Evolutionary conservation across 1,139 yeast species (phyloP).

Genomic region (Yamadazyma triangularis): DNA sequence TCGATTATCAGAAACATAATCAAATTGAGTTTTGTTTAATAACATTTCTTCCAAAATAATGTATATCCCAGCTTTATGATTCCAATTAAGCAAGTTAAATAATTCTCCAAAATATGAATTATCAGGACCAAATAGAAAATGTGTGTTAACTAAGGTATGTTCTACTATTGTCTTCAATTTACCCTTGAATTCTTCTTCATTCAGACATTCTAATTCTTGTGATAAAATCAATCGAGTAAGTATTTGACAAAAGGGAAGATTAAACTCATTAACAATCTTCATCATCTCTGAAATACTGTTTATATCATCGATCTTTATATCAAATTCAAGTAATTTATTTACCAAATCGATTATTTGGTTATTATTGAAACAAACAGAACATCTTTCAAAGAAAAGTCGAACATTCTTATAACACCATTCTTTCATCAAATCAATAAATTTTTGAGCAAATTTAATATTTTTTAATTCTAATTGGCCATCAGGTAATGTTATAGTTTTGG

Average conservation of each 20-base stretch:
- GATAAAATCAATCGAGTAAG: slow-evolving; percentile 22
- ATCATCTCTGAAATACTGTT: no score
- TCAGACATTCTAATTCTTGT: slow-evolving; percentile 13
- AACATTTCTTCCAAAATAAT: slow-evolving; percentile 25
- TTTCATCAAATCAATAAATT: no score
- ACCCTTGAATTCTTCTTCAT: slow-evolving; percentile 9
- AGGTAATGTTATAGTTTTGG: no score
- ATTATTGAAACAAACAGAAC: slow-evolving; percentile 13
- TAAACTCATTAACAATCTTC: slow-evolving; percentile 42
- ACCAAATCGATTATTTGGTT: slow-evolving; percentile 20
- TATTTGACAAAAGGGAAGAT: slow-evolving; percentile 49
- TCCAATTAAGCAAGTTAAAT: slow-evolving; percentile 29
- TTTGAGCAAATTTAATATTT: no score
- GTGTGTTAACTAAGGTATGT: slow-evolving; percentile 38
- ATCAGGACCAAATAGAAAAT: slow-evolving; percentile 31
- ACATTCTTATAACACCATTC: no score
- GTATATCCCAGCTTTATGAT: slow-evolving; percentile 24
- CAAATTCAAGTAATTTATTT: slow-evolving; percentile 13
- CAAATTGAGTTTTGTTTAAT: slow-evolving; percentile 15
- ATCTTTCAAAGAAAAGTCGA: no score
- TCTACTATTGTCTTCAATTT: slow-evolving; percentile 27
- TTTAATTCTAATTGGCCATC: no score
- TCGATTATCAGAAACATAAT: slow-evolving; percentile 1
- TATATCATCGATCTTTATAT: no score
- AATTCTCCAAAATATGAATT: slow-evolving; percentile 42